Conservation (phyloP, 192 early-diverging fungal genomes). For the Linnemannia elongata region DNA sequence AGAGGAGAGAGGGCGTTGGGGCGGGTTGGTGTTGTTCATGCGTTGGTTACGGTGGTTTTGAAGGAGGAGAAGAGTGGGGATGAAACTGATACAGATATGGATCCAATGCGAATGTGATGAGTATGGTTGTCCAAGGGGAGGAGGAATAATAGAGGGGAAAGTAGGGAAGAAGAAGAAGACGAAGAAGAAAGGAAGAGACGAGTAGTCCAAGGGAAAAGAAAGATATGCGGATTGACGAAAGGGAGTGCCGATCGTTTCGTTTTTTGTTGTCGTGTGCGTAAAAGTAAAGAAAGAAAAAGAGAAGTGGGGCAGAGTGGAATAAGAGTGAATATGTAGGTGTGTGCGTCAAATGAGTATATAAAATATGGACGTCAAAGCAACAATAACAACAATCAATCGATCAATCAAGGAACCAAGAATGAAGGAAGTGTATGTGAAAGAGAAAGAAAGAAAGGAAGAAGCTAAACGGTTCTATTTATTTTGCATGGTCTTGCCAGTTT, state of each 20-base stretch:
- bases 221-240: not conserved
- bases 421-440: not conserved
- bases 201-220: not conserved
- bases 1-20: not conserved
- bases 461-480: not conserved
- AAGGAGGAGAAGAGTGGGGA: not conserved
- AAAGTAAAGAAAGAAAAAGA: not conserved
- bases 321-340: not conserved
- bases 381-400: not conserved
- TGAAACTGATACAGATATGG: not conserved
- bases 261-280: constrained; percentile 7
- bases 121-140: no score
- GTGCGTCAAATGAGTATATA: no score
- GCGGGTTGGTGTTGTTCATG: constrained; percentile 40
- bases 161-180: not conserved
- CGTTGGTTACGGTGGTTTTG: constrained; percentile 6
- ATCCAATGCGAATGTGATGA: no score
- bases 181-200: not conserved
- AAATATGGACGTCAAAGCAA: not conserved
- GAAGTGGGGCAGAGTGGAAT: not conserved
- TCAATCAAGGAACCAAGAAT: not conserved
- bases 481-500: no score
- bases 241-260: not conserved
- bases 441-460: not conserved
- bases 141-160: no score